A percentile compares a stretch with the other conserved stretches of the same genome.
These are phyloP conservation scores for Reticulascus tulasneorum DNA, from an alignment of 2,329 filamentous ascomycete species.

Conservation along the genomic window DNA sequence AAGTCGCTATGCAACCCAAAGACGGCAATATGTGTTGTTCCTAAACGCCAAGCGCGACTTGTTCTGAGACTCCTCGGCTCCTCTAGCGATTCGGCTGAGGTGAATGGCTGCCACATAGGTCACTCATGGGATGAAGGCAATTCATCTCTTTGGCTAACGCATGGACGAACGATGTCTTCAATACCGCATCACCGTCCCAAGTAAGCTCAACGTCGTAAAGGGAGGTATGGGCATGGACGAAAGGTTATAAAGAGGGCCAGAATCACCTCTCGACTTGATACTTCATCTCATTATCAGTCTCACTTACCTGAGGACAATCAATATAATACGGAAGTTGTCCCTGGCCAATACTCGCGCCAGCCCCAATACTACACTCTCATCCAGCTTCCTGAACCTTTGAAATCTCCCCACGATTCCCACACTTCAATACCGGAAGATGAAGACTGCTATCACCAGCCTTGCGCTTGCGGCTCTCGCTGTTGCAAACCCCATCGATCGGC, in stretches of 20 bases:
- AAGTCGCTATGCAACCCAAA: slow-evolving; percentile 2
- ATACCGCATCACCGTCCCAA: slow-evolving; percentile 4
- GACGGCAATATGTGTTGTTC: no score
- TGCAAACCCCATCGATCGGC: slow-evolving; percentile 8
- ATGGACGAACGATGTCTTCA: slow-evolving; percentile 3
- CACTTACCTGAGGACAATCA: no score
- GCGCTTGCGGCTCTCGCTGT: slow-evolving; percentile 12
- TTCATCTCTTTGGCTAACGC: no score
- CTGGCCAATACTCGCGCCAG: neutral
- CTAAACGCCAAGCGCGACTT: slow-evolving; percentile 4
- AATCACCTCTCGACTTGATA: neutral
- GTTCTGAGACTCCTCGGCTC: neutral
- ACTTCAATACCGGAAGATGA: no score
- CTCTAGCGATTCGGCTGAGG: slow-evolving; percentile 1
- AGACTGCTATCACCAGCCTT: slow-evolving; percentile 8
- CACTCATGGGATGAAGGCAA: slow-evolving; percentile 4
- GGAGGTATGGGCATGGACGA: slow-evolving; percentile 1
- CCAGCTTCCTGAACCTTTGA: neutral
- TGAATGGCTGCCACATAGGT: slow-evolving; percentile 4
- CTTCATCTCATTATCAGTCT: slow-evolving; percentile 6
- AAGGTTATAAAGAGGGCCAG: slow-evolving; percentile 9
- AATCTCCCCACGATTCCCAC: neutral
- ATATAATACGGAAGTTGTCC: no score
- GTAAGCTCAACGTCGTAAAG: neutral
- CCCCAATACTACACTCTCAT: neutral